Base-by-base conservation (phyloP, 2,329 filamentous ascomycete genomes). In the Coleophoma cylindrospora region DNA sequence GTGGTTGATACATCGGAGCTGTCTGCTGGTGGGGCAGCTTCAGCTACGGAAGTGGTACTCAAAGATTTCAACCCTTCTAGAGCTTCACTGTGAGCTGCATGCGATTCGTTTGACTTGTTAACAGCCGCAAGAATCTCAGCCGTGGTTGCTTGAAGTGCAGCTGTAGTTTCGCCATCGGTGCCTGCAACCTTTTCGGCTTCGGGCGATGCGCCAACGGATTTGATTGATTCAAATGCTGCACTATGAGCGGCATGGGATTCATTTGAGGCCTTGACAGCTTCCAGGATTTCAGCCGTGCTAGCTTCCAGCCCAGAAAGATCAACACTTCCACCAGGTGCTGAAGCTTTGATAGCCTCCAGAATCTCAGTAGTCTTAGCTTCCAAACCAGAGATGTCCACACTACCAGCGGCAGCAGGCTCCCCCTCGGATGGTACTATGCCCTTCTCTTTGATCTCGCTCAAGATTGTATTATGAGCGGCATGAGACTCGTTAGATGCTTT, bases 21-120 rank as follows among this genome's bases (percentile, higher is more conserved):
- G 32, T 48, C 46, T 12, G 32, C 13, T 14, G 36, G 17, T n/a
- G 32, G 19, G 14, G 14, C 36, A n/a, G 32, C 12, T 34, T 48
- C 21, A 45, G 45, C 21, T 32, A 34, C 13, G 10, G 34, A 10
- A 17, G 17, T 32, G n/a, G 32, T 11, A 34, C 14, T 45, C 17
- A 34, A 45, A 19, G 44, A 46, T 22, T 49, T 48, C 19, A 48
- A 33, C 15, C 32, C 36, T 17, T 48, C 32, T 13, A 46, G 43
- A 36, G 43, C 27, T 34, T 46, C 43, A 21, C 27, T 34, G 15
- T 46, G 43, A 15, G 43, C 14, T 13, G 40, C 21, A 47, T 56
- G 52, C 10, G 45, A 48, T 6, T 51, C 54, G 14, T 52, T 56
- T 4, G 48, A 54, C 33, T 52, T 51, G 27, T 52, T 43, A 27